Evolutionary conservation across 106 monocot species (phyloP), one percentile per base, ranked within the genome.

Genomic region (Triglochin maritima): DNA sequence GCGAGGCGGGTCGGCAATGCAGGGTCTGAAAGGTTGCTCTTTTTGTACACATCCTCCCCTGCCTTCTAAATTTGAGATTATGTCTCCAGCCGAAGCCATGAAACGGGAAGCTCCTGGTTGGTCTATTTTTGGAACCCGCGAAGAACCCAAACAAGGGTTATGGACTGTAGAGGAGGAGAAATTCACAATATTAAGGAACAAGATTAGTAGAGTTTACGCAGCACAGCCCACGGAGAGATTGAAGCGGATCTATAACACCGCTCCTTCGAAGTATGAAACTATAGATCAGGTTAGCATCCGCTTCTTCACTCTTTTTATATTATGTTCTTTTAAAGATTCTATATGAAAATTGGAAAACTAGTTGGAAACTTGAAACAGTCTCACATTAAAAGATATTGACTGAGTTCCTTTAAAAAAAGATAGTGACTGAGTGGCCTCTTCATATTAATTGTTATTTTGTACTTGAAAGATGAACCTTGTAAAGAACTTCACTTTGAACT

Each of bases 181-280:
- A 66, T 87, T 77, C 55, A 87, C 77, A 0, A 47, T 90, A 1
- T 57, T 90, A 50, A 81, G 67, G 59, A 68, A 64, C 4, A 94
- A 83, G 67, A 16, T 87, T 45, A 94, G 90, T 46, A 69, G 94
- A 73, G 82, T 94, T 3, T 94, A 94, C 15, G 67, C 85, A 1
- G 79, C 82, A 45, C 94, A 85, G 52, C 94, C 94, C 6, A 16
- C n/a, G 44, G 89, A 89, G 69, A 84, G 89, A 85, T 17, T 65
- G 73, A 94, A 89, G 85, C 63, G 84, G 4, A 73, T 85, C 43
- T 85, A 87, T 64, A 82, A 71, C 15, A 89, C 94, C 12, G 69
- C 84, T 54, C 94, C 87, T 7, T 90, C 94, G 8, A 87, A 90
- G 46, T 94, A 73, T 55, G 79, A 83, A 65, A 90, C 90, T 16